phyloP scores from a whole-genome alignment of 345 rosid genomes.

The Lumnitzera littorea region DNA sequence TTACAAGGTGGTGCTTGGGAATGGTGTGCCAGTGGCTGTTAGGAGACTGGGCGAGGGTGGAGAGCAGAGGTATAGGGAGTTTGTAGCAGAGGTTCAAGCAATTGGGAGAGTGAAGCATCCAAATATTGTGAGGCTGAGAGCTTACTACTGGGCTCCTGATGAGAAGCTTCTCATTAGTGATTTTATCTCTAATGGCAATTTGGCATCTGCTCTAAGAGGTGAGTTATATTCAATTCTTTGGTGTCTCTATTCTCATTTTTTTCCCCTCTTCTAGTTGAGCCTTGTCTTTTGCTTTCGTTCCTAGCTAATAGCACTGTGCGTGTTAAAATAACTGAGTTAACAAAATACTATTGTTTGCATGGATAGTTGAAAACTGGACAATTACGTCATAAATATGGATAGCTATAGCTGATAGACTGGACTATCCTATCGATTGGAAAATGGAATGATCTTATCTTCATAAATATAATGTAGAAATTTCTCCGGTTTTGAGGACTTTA shows the following conservation, averaged over 20 bases:
- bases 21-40: conserved; percentile 92
- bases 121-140: conserved; percentile 79
- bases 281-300: no score
- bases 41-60: conserved; percentile 94
- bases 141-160: conserved; percentile 98
- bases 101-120: conserved; percentile 94
- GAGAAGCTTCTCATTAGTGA: conserved; percentile 94
- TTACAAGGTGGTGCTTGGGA: conserved; percentile 93
- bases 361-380: no score
- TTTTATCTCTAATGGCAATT: conserved; percentile 82
- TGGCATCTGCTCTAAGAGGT: conserved; percentile 87
- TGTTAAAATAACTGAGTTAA: no score
- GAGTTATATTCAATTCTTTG: background rate
- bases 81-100: conserved; percentile 78
- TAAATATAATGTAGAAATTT: no score
- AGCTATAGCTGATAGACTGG: no score
- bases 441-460: no score
- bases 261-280: conserved; percentile 1
- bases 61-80: conserved; percentile 88
- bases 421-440: no score
- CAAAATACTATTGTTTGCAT: no score
- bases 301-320: no score
- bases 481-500: no score
- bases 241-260: background rate
- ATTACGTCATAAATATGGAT: no score